Evolutionary conservation across 208 protist genomes (phyloP).

Genomic region (Leishmania major): DNA sequence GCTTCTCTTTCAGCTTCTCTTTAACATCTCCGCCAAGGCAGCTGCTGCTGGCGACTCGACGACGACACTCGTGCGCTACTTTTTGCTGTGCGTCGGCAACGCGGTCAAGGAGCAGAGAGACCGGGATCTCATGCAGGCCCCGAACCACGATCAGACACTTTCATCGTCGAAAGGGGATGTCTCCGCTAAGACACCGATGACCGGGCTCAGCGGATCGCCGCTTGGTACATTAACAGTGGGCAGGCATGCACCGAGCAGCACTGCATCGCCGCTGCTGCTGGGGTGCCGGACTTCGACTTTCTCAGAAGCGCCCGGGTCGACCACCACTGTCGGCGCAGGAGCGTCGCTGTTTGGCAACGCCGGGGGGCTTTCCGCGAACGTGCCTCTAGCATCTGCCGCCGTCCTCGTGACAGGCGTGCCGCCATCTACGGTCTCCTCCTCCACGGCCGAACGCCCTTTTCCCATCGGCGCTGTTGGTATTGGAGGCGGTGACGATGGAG

Average conservation of each 20-base stretch:
- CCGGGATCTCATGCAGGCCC: slow-evolving; percentile 15
- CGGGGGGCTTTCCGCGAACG: neutral
- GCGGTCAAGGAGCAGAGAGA: slow-evolving; percentile 47
- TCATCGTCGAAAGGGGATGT: neutral
- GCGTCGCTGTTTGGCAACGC: neutral
- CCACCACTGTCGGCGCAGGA: neutral
- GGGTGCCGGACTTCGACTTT: neutral
- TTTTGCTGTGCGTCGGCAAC: slow-evolving; percentile 57
- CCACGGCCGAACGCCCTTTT: no score
- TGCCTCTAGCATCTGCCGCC: neutral
- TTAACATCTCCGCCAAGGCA: slow-evolving; percentile 52
- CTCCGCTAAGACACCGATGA: neutral
- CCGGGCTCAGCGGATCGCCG: neutral
- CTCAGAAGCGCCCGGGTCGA: neutral
- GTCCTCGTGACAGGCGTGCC: neutral
- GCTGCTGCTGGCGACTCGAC: slow-evolving; percentile 43
- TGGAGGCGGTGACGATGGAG: neutral
- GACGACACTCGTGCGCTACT: slow-evolving; percentile 66
- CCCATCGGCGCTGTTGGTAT: neutral
- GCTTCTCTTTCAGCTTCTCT: slow-evolving; percentile 83
- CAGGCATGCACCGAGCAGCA: neutral
- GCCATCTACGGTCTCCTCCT: neutral
- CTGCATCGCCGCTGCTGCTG: neutral
- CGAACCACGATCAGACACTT: neutral
- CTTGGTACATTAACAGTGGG: neutral